A percentile compares a stretch with the other conserved stretches of the same genome.
Conservation (phyloP, 78 protist species). For the Anaeramoeba ignava region DNA sequence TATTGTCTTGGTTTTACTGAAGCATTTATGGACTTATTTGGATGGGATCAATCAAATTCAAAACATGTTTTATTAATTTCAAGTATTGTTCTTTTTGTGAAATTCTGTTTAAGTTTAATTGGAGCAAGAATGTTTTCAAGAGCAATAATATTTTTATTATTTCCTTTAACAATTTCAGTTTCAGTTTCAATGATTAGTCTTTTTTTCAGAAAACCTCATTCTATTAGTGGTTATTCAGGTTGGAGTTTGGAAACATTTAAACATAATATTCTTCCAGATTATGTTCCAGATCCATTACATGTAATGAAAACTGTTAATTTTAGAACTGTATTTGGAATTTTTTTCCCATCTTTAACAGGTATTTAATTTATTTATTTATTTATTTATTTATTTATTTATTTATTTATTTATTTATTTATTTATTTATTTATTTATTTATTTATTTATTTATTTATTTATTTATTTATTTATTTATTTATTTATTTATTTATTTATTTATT, state of each 20-base stretch:
- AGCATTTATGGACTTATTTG: too few relatives aligned
- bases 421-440: too few relatives aligned
- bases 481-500: too few relatives aligned
- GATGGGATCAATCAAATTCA: too few relatives aligned
- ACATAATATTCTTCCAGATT: slow-evolving; percentile 12
- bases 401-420: too few relatives aligned
- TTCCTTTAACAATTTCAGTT: slow-evolving; percentile 16
- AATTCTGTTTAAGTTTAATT: neutral
- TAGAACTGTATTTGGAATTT: slow-evolving; percentile 30
- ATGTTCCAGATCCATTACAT: neutral
- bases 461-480: too few relatives aligned
- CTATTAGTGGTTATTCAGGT: neutral
- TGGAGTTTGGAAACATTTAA: neutral
- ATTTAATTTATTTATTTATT: too few relatives aligned
- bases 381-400: too few relatives aligned
- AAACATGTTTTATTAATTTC: neutral
- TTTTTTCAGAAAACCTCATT: neutral
- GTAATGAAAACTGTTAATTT: neutral
- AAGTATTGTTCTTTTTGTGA: neutral
- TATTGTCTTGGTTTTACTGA: too few relatives aligned
- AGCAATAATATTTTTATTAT: neutral
- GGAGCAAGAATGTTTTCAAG: slow-evolving; percentile 25
- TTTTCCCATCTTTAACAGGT: slow-evolving; percentile 67
- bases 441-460: too few relatives aligned
- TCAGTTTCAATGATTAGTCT: slow-evolving; percentile 2